phyloP scores from a whole-genome alignment of 2,329 filamentous ascomycete species.

The Remersonia thermophila region DNA sequence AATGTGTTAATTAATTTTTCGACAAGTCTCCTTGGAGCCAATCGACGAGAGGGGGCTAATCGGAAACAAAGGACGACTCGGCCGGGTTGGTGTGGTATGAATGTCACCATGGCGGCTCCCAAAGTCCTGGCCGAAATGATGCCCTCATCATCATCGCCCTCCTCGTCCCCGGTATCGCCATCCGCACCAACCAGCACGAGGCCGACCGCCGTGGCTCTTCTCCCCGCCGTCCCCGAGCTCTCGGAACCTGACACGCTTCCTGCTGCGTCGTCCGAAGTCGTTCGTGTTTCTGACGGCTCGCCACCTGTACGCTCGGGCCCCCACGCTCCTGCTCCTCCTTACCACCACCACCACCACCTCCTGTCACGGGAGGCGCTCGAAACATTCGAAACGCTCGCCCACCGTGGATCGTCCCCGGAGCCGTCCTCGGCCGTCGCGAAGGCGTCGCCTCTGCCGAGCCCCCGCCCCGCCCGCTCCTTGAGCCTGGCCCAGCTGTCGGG shows the following conservation, averaged over 20 bases:
- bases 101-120: conserved; percentile 13
- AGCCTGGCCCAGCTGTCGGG: conserved; percentile 21
- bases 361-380: conserved; percentile 5
- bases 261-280: conserved; percentile 15
- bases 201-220: background rate
- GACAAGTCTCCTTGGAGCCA: conserved; percentile 1
- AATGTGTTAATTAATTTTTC: too few relatives aligned
- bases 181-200: background rate
- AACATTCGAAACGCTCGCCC: conserved; percentile 16
- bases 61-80: conserved; percentile 4
- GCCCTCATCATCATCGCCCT: background rate
- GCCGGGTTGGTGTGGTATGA: too few relatives aligned
- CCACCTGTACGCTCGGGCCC: too few relatives aligned
- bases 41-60: conserved; percentile 12
- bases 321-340: conserved; percentile 1
- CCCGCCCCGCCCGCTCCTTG: conserved; percentile 21
- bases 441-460: conserved; percentile 16
- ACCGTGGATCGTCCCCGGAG: conserved; percentile 15
- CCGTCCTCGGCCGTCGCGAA: conserved; percentile 6
- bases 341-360: conserved; percentile 9
- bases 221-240: conserved; percentile 3
- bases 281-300: background rate
- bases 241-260: conserved; percentile 12
- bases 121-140: conserved; percentile 3
- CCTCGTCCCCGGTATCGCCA: background rate